Percentiles rank a stretch among this genome's conserved stretches.
These are phyloP conservation scores for Thuidium tamariscinum DNA, from an alignment of 225 moss, liverwort and hornwort genomes.

Conservation along the genomic window DNA sequence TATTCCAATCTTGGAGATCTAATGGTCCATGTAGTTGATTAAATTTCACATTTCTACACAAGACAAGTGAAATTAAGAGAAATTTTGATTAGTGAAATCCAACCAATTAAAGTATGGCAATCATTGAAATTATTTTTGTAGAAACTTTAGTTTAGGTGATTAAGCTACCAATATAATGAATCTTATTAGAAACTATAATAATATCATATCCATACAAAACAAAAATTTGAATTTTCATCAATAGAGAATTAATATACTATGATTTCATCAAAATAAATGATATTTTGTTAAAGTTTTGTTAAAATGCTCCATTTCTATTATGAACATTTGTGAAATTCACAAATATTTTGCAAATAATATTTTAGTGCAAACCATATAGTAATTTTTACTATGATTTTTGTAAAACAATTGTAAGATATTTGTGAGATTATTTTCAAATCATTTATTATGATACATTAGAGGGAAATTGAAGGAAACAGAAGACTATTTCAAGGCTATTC, in stretches of 20 bases:
- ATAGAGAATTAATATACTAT: fast-evolving
- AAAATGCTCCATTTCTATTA: background rate
- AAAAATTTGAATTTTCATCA: background rate
- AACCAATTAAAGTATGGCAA: background rate
- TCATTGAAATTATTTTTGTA: fast-evolving
- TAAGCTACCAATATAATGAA: background rate
- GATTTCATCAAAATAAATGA: background rate
- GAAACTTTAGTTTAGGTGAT: background rate
- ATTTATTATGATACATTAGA: background rate
- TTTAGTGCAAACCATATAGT: background rate
- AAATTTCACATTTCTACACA: background rate
- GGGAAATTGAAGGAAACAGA: too few species aligned
- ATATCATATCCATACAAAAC: background rate
- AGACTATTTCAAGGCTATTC: too few species aligned
- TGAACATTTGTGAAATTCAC: background rate
- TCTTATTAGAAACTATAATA: background rate
- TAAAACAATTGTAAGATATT: background rate
- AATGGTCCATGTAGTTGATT: background rate
- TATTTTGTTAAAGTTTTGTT: background rate
- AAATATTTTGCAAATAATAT: background rate
- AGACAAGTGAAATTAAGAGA: background rate
- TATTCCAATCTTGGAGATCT: background rate
- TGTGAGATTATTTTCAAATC: background rate
- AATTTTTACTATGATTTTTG: background rate
- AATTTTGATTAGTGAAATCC: background rate